Base-by-base conservation (phyloP, 2,329 filamentous ascomycete genomes). In the Trichoderma citrinoviride region DNA sequence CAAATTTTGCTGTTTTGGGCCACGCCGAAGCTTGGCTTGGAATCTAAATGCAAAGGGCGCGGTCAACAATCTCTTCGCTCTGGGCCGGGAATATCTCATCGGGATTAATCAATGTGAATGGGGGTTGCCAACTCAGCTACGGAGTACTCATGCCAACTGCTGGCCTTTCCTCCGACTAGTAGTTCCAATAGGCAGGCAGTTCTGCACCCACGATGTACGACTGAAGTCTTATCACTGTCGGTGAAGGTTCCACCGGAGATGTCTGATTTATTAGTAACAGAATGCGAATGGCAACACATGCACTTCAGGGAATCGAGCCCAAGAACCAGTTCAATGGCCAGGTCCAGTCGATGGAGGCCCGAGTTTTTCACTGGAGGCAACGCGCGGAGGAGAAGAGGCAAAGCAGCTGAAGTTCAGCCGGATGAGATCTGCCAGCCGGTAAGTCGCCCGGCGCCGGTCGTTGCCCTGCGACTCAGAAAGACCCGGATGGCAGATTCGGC, bases 1-100 rank as follows among this genome's bases (percentile, higher is more conserved):
- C 60, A 37, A 2, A 54, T 37, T 54, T 46, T 21, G 60, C 23
- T 50, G 44, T 46, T 62, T 50, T 46, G 40, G 60, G 60, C 17
- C 37, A 27, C n/a, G 10, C 54, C 54, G 43, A 21, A 14, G n/a
- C 49, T 53, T 52, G 58, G 23, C 37, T 58, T 44, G 37, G 8
- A 12, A 10, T 43, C 40, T 61, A 50, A 50, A 14, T 19, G 10
- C 12, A 25, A 44, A 57, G 40, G 54, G 54, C 40, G 40, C 41
- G 54, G 23, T 33, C 43, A 25, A 41, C 17, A 52, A 44, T 53
- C 19, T 29, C 37, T 15, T 40, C 58, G 19, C 47, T 37, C 19
- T 43, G 21, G 25, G n/a, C 14, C 23, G 58, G 40, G 23, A 61
- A 44, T 44, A 44, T 19, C n/a, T 53, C 14, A 3, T 23, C 33